Conservation (phyloP, 148 eudicot genomes). For the Vaccinium myrtillus region DNA sequence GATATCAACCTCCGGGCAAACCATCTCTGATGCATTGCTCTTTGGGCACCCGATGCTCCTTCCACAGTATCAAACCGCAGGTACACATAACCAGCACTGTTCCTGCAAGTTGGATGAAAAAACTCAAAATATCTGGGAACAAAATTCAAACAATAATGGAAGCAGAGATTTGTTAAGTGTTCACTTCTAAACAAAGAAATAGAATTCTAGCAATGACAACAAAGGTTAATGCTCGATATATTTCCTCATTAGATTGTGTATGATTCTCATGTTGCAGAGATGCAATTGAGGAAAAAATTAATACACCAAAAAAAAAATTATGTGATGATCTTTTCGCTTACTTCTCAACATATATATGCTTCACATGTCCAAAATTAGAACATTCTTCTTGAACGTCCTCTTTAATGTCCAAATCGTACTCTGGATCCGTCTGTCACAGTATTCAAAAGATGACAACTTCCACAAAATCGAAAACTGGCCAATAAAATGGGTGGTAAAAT, state of each 20-base stretch:
- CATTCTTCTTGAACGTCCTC: constrained; percentile 87
- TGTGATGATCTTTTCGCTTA: constrained; percentile 28
- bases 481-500: background rate
- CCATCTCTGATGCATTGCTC: constrained; percentile 90
- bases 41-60: constrained; percentile 75
- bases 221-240: background rate
- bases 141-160: background rate
- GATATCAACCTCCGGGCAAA: constrained; percentile 87
- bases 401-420: constrained; percentile 80
- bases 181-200: background rate
- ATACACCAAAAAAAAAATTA: background rate
- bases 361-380: constrained; percentile 70
- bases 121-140: background rate
- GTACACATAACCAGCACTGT: constrained; percentile 92
- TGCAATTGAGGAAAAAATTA: background rate
- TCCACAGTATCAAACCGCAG: constrained; percentile 73
- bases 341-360: constrained; percentile 80
- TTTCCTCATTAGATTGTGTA: background rate
- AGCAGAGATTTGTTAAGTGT: background rate
- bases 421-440: constrained; percentile 68
- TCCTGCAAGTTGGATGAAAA: constrained; percentile 41
- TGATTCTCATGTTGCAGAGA: background rate
- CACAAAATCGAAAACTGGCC: background rate
- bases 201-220: background rate
- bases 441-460: constrained; percentile 10